phyloP scores from a whole-genome alignment of 495 filamentous ascomycete species.

The Aspergillus egyptiacus region DNA sequence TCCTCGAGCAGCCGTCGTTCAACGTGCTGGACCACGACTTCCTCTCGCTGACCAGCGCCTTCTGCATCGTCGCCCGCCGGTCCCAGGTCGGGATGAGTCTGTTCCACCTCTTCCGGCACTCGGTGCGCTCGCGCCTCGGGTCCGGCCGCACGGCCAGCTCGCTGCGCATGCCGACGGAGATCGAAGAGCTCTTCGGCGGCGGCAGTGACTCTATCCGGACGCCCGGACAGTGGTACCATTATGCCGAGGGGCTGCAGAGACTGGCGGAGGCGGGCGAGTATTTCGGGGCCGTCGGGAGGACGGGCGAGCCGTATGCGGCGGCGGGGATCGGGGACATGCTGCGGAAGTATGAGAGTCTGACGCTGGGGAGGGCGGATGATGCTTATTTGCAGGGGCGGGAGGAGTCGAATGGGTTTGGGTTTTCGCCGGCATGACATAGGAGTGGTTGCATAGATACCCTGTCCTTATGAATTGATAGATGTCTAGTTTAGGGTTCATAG shows the following conservation, averaged over 20 bases:
- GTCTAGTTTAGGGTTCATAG: neutral
- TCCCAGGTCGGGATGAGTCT: constrained; percentile 25
- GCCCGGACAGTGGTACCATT: constrained; percentile 13
- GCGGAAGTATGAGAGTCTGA: constrained; percentile 20
- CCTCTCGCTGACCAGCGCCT: constrained; percentile 20
- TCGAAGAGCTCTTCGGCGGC: constrained; percentile 18
- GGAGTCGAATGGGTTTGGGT: neutral
- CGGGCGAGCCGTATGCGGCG: neutral
- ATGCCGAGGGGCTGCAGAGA: constrained; percentile 8
- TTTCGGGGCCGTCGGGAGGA: neutral
- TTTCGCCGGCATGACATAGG: neutral
- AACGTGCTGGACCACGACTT: constrained; percentile 29
- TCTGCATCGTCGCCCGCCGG: constrained; percentile 22
- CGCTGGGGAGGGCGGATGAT: constrained; percentile 16
- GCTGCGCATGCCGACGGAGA: constrained; percentile 2
- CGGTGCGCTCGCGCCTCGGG: constrained; percentile 17
- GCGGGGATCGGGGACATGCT: constrained; percentile 20
- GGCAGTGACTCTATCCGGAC: neutral
- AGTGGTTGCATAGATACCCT: too few relatives aligned
- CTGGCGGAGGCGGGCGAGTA: constrained; percentile 7
- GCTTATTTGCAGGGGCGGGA: neutral
- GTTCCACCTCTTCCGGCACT: constrained; percentile 25
- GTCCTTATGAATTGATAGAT: too few relatives aligned
- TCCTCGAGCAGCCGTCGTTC: constrained; percentile 23
- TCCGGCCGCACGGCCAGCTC: neutral